Conservation (phyloP, 164 flowering plant species). For the Sextonia rubra region DNA sequence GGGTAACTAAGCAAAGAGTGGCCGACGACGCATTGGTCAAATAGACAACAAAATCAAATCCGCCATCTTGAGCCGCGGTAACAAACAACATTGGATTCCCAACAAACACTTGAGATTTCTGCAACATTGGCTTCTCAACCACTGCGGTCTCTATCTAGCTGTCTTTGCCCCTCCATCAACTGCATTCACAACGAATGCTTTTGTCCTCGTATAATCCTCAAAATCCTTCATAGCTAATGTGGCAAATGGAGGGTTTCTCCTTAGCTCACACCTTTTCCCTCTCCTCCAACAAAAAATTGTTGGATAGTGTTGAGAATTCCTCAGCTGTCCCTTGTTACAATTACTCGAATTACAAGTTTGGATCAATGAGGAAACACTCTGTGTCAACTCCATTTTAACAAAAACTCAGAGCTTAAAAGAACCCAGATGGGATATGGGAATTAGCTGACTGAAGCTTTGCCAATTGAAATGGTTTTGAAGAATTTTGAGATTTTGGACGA, state of each 20-base stretch:
- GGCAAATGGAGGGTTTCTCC: neutral
- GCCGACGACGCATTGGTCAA: conserved; percentile 63
- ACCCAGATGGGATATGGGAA: no score
- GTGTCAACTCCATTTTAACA: neutral
- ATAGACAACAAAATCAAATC: conserved; percentile 72
- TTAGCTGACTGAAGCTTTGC: no score
- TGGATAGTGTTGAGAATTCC: conserved; percentile 1
- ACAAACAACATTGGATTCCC: conserved; percentile 78
- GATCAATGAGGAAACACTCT: conserved; percentile 12
- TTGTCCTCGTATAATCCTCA: neutral
- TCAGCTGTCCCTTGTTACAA: conserved; percentile 9
- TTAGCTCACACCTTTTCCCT: neutral
- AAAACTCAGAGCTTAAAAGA: no score
- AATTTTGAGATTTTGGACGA: no score
- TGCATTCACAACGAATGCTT: conserved; percentile 17
- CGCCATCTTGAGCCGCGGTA: conserved; percentile 66
- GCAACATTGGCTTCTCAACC: conserved; percentile 32
- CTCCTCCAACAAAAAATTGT: neutral
- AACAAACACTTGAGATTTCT: conserved; percentile 38
- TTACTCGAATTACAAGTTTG: conserved; percentile 6
- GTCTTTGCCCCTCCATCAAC: conserved; percentile 24
- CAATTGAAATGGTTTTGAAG: no score
- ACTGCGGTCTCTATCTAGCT: conserved; percentile 46
- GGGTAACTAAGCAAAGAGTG: conserved; percentile 61
- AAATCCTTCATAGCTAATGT: neutral